Conservation (phyloP, 2,329 filamentous ascomycete genomes). For the Fusarium xylarioides region DNA sequence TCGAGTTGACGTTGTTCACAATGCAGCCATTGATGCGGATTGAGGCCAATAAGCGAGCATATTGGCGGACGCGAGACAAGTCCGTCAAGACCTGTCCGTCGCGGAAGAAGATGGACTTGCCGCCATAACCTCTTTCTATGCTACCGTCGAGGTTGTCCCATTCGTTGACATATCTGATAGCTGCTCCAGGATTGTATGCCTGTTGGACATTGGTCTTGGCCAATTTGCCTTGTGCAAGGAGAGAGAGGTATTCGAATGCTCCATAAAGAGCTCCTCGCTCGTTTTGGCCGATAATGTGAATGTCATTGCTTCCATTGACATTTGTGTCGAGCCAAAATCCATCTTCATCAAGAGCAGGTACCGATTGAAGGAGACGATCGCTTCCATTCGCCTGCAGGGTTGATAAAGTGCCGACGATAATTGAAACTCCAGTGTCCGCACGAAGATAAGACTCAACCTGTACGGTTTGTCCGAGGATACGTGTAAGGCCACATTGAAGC, state of each 20-base stretch:
- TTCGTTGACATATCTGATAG: not conserved
- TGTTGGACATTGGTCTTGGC: not conserved
- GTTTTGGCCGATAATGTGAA: not conserved
- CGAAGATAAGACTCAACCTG: not conserved
- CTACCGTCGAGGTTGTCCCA: not conserved
- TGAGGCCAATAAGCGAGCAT: not conserved
- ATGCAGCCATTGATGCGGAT: not conserved
- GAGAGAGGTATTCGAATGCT: not conserved
- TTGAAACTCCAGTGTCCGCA: not conserved
- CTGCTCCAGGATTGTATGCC: not conserved
- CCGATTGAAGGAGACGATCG: not conserved
- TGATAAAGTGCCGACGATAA: not conserved
- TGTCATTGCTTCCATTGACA: not conserved
- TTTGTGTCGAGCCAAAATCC: not conserved
- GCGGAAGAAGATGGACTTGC: not conserved
- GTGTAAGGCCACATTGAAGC: not conserved
- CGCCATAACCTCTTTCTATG: not conserved
- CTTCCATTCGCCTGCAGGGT: not conserved
- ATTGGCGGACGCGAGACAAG: not conserved
- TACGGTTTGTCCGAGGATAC: not conserved
- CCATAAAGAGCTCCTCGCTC: not conserved
- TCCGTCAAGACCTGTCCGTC: not conserved
- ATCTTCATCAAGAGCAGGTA: not conserved
- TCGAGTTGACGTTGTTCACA: not conserved
- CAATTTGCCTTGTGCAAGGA: not conserved